Conservation (phyloP, 2,329 filamentous ascomycete species). For the Incumbomyces lentus region DNA sequence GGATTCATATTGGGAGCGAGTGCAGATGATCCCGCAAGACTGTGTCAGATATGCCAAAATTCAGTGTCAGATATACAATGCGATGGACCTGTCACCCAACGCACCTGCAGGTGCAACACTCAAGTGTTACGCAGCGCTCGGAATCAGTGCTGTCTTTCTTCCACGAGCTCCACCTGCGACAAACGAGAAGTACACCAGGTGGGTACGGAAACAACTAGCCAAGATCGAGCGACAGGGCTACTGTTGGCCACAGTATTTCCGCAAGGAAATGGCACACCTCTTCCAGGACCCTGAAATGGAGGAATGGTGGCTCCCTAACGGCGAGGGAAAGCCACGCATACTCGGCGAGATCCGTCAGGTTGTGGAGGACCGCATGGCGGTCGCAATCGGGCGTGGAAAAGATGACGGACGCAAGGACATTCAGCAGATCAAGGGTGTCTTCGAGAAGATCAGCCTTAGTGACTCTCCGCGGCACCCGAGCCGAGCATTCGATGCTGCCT, state of each 20-base stretch:
- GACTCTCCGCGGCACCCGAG: slow-evolving; percentile 22
- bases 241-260: slow-evolving; percentile 66
- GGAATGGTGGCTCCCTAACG: slow-evolving; percentile 82
- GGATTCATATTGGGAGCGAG: not conserved
- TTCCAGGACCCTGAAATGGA: slow-evolving; percentile 53
- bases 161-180: slow-evolving; percentile 38
- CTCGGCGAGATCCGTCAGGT: slow-evolving; percentile 70
- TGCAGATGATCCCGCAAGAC: slow-evolving; percentile 36
- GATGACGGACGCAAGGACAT: slow-evolving; percentile 37
- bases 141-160: slow-evolving; percentile 68
- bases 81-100: slow-evolving; percentile 60
- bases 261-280: slow-evolving; percentile 62
- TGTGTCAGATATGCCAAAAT: slow-evolving; percentile 54
- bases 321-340: slow-evolving; percentile 63
- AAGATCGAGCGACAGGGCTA: slow-evolving; percentile 67
- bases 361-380: slow-evolving; percentile 59
- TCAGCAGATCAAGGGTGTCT: slow-evolving; percentile 64
- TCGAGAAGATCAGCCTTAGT: slow-evolving; percentile 50
- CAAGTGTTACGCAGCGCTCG: slow-evolving; percentile 63
- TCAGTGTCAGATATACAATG: slow-evolving; percentile 69
- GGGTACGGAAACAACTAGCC: slow-evolving; percentile 71
- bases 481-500: slow-evolving; percentile 13
- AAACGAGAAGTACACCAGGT: slow-evolving; percentile 61
- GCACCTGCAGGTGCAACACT: slow-evolving; percentile 62
- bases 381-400: slow-evolving; percentile 16